Base-by-base conservation (phyloP, 495 filamentous ascomycete species). In the Hypoxylon crocopeplum region DNA sequence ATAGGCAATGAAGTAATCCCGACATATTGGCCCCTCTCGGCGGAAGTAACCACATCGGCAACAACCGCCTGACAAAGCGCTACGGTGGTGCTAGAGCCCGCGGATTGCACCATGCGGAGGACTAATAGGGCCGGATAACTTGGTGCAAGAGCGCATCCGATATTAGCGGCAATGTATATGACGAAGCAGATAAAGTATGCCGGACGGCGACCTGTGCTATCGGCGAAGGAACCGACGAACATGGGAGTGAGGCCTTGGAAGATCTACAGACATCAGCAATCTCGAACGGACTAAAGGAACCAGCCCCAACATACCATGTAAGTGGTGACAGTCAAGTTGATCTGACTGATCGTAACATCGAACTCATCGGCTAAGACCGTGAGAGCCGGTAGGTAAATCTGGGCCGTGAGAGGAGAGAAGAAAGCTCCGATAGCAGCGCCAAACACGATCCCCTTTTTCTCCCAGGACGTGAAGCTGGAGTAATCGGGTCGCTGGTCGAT, bases 301-400 rank as follows among this genome's bases (percentile, higher is more conserved):
- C 0, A 16, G 12, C 27, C 17, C 21, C 34, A 45, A 46, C 60
- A 30, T 62, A 70, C 68, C 75, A 82, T 78, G 56, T 84, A 87
- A 2, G 81, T 80, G 6, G 84, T 86, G 8, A 88, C 78, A 6
- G 84, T 84, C 39, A 90, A 71, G 63, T 88, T 89, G 51, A 88
- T 83, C 39, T 83, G 66, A 3, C 76, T 71, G 6, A 72, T 53
- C 0, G 81, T 80, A 12, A 87, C 77, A 12, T 81, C 10, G 51
- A 88, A 79, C 19, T 84, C 79, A 0, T 65, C 21, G 0, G 84
- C 74, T 5, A 90, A 63, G 0, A 72, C 70, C n/a, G 74, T 80
- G 33, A 92, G 73, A 0, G 87, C 84, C 3, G 88, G 88, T 42
- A 88, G 86, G 72, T 93, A 93, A 55, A 92, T 90, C 25, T 75